phyloP scores from a whole-genome alignment of 768 basidiomycete species.

The Suillus weaverae region DNA sequence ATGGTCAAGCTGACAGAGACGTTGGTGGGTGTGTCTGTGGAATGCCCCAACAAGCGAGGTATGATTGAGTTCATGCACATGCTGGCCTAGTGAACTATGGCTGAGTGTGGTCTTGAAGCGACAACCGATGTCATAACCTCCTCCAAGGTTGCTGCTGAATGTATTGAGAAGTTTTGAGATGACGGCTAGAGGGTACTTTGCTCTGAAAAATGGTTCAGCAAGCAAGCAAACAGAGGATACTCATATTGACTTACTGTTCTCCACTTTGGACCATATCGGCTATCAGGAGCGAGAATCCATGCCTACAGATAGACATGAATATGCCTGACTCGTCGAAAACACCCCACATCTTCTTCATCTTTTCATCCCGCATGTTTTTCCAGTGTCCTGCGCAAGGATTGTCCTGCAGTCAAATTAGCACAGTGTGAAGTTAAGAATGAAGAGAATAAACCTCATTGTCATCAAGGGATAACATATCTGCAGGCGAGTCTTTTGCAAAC shows the following conservation, averaged over 20 bases:
- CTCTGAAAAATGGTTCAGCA: slow-evolving; percentile 3
- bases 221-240: not conserved
- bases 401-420: not conserved
- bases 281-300: slow-evolving; percentile 22
- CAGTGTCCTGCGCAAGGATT: slow-evolving; percentile 17
- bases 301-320: slow-evolving; percentile 24
- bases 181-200: slow-evolving; percentile 23
- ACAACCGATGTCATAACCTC: slow-evolving; percentile 27
- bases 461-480: too few species aligned
- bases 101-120: slow-evolving; percentile 17
- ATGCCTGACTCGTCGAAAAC: slow-evolving; percentile 14
- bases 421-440: too few species aligned
- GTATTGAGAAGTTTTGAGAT: slow-evolving; percentile 12
- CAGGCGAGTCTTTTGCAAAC: too few species aligned
- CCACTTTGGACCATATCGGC: slow-evolving; percentile 27
- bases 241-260: slow-evolving; percentile 5
- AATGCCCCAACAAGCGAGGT: slow-evolving; percentile 18
- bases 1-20: slow-evolving; percentile 20
- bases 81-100: slow-evolving; percentile 11
- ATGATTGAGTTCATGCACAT: not conserved
- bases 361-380: slow-evolving; percentile 16
- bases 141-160: slow-evolving; percentile 11
- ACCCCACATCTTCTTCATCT: slow-evolving; percentile 18
- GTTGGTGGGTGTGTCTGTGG: slow-evolving; percentile 26
- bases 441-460: too few species aligned